Evolutionary conservation across 768 basidiomycete genomes (phyloP), one percentile per base, ranked within the genome.

Genomic region (Cystofilobasidium macerans): DNA sequence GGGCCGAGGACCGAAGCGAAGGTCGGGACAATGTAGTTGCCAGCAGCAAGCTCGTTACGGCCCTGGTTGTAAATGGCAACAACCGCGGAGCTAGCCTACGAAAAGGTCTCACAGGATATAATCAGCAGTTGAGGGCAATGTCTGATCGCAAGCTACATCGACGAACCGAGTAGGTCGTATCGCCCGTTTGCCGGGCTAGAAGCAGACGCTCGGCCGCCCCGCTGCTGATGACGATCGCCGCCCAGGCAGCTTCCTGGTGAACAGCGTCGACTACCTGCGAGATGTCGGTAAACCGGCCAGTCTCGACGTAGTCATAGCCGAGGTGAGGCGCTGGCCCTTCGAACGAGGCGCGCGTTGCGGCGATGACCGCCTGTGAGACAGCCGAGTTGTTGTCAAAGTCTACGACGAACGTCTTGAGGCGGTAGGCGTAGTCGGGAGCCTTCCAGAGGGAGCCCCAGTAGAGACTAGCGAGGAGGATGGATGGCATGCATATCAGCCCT

Each of bases 41-140:
- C 76, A 12, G 75, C 70, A 1, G 79, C 80, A 20, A 75, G 74
- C 70, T 81, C 80, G 53, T 79, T 75, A 20, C 80, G 73, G 16
- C 77, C 80, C 69, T 80, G 79, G n/a, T 75, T 69, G 69, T 80
- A 81, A 64, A 75, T 78, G n/a, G 78, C 75, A 6, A 74, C 71
- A 51, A 80, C 76, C 11, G 77, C 78, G 6, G 65, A 65, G 0
- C 63, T n/a, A n/a, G 45, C 43, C 58, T 67, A 36, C 26, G 33
- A 24, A 28, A 18, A 12, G 30, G 54, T 4, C 33, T 47, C 18
- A 4, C 32, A n/a, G 18, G 32, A 45, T n/a, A n/a, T n/a, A n/a
- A n/a, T 7, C 22, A n/a, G 9, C 1, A 26, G 61, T 14, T 6
- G 54, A 20, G 35, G 30, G 18, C 18, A 24, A 62, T 28, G 33